These are phyloP conservation scores for Fusarium fujikuroi DNA, from an alignment of 2,329 filamentous ascomycete species.

Conservation along the genomic window DNA sequence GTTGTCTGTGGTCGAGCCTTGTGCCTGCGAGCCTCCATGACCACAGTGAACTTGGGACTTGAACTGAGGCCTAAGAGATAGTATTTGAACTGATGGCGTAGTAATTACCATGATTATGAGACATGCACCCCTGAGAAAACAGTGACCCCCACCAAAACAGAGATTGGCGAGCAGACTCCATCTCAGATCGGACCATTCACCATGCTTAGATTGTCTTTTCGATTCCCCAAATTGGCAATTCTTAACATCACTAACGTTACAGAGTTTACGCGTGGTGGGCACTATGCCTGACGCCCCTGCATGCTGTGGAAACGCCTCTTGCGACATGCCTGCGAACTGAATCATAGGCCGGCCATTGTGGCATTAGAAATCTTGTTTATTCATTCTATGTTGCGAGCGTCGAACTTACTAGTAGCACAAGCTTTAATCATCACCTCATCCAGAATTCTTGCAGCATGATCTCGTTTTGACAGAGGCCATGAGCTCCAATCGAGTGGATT, in stretches of 20 bases:
- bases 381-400: rapidly evolving
- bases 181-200: neutral
- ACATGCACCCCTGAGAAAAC: neutral
- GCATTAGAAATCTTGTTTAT: neutral
- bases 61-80: neutral
- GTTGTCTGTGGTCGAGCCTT: neutral
- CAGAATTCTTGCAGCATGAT: neutral
- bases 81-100: neutral
- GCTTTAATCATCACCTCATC: rapidly evolving
- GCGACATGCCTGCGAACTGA: too few species aligned
- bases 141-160: neutral
- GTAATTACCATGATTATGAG: neutral
- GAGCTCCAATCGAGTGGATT: neutral
- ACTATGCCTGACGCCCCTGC: neutral
- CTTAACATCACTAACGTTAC: neutral
- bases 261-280: neutral
- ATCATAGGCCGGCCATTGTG: neutral
- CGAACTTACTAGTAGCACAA: rapidly evolving
- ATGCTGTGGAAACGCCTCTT: neutral
- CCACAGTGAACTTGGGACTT: too few species aligned
- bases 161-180: neutral
- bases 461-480: rapidly evolving
- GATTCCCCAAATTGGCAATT: neutral
- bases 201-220: neutral
- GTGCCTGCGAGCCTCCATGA: neutral